These are phyloP conservation scores for Exserohilum rostratum DNA, from an alignment of 2,329 filamentous ascomycete species.

Conservation along the genomic window DNA sequence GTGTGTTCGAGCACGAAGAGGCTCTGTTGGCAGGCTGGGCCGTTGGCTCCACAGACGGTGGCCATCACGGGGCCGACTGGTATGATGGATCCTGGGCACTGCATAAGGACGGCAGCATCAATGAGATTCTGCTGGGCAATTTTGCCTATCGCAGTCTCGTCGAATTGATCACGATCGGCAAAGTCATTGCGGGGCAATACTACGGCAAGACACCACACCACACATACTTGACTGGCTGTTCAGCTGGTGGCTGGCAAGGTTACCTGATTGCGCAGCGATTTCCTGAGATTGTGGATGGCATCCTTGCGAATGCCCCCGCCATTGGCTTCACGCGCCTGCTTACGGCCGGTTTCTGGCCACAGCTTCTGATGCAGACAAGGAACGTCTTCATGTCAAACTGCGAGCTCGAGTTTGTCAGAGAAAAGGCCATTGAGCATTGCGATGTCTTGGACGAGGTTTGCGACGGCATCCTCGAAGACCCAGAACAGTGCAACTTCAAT, in stretches of 20 bases:
- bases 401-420: slow-evolving; percentile 33
- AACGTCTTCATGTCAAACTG: slow-evolving; percentile 31
- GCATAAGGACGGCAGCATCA: slow-evolving; percentile 28
- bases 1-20: not conserved
- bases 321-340: slow-evolving; percentile 30
- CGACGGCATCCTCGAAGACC: slow-evolving; percentile 44
- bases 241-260: slow-evolving; percentile 45
- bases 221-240: slow-evolving; percentile 42
- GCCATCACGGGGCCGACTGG: slow-evolving; percentile 17
- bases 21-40: slow-evolving; percentile 38
- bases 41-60: slow-evolving; percentile 43
- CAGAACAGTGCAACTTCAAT: slow-evolving; percentile 33
- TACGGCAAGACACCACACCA: slow-evolving; percentile 29
- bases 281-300: slow-evolving; percentile 42
- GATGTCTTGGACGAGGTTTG: slow-evolving; percentile 35
- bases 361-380: slow-evolving; percentile 38
- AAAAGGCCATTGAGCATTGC: slow-evolving; percentile 30
- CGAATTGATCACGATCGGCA: slow-evolving; percentile 46
- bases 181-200: slow-evolving; percentile 40
- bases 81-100: slow-evolving; percentile 30
- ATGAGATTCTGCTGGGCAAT: slow-evolving; percentile 45
- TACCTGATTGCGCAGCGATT: slow-evolving; percentile 43
- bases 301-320: slow-evolving; percentile 43
- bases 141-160: slow-evolving; percentile 47
- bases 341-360: slow-evolving; percentile 32